These are phyloP conservation scores for Actinomucor elegans DNA, from an alignment of 371 early-diverging fungal species.

Conservation along the genomic window DNA sequence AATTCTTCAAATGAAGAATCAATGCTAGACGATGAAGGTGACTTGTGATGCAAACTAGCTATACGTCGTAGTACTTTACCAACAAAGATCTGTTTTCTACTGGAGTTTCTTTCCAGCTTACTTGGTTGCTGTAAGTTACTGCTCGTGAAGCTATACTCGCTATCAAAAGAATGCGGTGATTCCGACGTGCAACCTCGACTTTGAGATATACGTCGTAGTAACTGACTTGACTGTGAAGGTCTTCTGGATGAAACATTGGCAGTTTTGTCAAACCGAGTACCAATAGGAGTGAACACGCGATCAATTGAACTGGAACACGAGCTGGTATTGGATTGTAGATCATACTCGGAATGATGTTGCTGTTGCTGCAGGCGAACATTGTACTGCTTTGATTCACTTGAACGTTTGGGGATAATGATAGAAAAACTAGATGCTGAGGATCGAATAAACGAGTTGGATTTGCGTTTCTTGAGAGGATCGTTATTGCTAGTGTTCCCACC, in stretches of 20 bases:
- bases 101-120: slow-evolving; percentile 2
- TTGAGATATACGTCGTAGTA: not conserved
- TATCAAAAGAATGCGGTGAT: slow-evolving; percentile 2
- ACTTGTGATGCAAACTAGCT: slow-evolving; percentile 18
- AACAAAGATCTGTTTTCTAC: slow-evolving; percentile 10
- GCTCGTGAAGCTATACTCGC: not conserved
- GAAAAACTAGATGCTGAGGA: slow-evolving; percentile 45
- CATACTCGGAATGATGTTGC: not conserved
- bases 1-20: not conserved
- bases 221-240: slow-evolving; percentile 8
- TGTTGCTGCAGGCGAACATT: not conserved
- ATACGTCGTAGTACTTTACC: slow-evolving; percentile 15
- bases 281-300: not conserved
- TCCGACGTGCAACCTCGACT: not conserved
- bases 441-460: slow-evolving; percentile 41
- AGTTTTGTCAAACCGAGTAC: no score
- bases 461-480: slow-evolving; percentile 18
- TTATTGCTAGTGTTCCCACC: no score
- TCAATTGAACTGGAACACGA: slow-evolving; percentile 13
- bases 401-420: slow-evolving; percentile 25
- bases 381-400: slow-evolving; percentile 19
- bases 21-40: not conserved
- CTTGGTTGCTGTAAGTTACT: not conserved
- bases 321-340: slow-evolving; percentile 8
- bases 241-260: not conserved